phyloP scores from a whole-genome alignment of 805 yeast genomes.

The Wickerhamiella nectarea region DNA sequence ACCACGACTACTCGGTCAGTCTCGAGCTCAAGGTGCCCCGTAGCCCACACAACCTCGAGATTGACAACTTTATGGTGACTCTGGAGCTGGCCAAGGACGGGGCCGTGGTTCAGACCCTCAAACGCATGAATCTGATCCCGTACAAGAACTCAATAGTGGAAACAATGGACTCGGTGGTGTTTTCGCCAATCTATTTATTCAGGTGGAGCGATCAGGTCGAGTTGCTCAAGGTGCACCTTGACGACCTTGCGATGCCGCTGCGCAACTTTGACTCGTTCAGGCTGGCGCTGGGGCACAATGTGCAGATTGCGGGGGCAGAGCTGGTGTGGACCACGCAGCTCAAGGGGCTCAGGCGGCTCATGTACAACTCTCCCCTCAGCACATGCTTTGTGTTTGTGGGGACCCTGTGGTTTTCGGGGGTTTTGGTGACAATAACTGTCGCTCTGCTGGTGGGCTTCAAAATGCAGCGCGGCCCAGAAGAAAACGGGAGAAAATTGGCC shows the following conservation, averaged over 20 bases:
- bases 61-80: constrained; percentile 26
- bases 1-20: constrained; percentile 20
- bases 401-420: constrained; percentile 10
- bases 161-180: constrained; percentile 19
- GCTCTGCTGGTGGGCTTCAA: background rate
- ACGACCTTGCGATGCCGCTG: constrained; percentile 7
- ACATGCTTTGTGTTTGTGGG: constrained; percentile 12
- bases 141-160: constrained; percentile 22
- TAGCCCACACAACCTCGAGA: constrained; percentile 19
- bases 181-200: constrained; percentile 22
- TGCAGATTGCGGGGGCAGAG: constrained; percentile 1
- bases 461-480: too few species aligned
- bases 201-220: constrained; percentile 22
- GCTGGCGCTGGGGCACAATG: background rate
- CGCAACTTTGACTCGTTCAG: background rate
- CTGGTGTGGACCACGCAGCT: constrained; percentile 9
- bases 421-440: constrained; percentile 13
- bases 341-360: constrained; percentile 13
- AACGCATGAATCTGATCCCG: constrained; percentile 24
- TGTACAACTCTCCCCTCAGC: constrained; percentile 11
- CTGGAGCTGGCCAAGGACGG: constrained; percentile 13
- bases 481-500: too few species aligned
- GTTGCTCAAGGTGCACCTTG: constrained; percentile 17
- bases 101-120: constrained; percentile 6
- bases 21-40: constrained; percentile 24